Evolutionary conservation across 805 yeast genomes (phyloP), one percentile per base, ranked within the genome.

Genomic region (Lipomyces yamadae): DNA sequence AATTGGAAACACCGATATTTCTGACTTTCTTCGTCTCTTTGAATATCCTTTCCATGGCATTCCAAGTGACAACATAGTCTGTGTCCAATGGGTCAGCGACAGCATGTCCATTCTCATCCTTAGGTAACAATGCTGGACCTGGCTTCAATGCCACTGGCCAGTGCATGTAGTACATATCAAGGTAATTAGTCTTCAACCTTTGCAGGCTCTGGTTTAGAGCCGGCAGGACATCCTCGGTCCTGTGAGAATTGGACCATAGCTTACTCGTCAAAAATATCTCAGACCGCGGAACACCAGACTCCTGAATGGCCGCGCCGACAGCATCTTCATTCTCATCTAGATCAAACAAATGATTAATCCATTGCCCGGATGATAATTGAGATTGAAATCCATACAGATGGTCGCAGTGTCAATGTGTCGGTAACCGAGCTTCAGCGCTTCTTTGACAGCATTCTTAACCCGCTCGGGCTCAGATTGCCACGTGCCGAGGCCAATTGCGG

Each of bases 331-430:
- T 63, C 5, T 29, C 56, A 45, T 63, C 89, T 67, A 82, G 81
- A 75, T 85, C 15, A 37, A 13, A 37, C 24, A 24, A 24, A 24
- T 24, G 53, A 24, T 42, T 42, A 42, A n/a, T 42, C 48, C n/a
- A 1, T 15, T 18, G 3, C 18, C 24, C 24, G 24, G 24, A n/a
- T 2, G 15, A 5, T n/a, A 42, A 15, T n/a, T 2, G 48, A 15
- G 24, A 8, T 24, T 10, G 55, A n/a, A 18, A 15, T 10, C 29
- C 34, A 48, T 45, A 62, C 68, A 24, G 11, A 85, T 66, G 56
- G 61, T 85, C 35, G 96, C 95, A 30, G 91, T 85, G 77, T 90
- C 96, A 70, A 91, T 87, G 76, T 90, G 96, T 70, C 86, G 83
- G 79, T 89, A 89, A 35, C 94, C 94, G 56, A 81, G 81, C 52